phyloP scores from a whole-genome alignment of 2,329 filamentous ascomycete genomes.

The Xenoacremonium recifei region DNA sequence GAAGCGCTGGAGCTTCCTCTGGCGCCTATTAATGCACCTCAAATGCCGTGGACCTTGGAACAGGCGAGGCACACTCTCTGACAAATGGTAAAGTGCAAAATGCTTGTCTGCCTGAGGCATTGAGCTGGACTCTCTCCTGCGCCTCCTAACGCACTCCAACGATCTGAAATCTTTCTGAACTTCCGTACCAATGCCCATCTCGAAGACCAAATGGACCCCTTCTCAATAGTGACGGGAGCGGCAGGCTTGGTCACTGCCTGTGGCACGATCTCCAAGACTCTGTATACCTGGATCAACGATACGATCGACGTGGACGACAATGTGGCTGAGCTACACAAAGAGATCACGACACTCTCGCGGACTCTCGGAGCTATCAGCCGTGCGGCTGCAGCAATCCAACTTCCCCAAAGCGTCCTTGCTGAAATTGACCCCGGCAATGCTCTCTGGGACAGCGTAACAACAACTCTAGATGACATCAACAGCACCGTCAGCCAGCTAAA shows the following conservation, averaged over 20 bases:
- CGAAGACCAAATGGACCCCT: slow-evolving; percentile 5
- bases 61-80: too few species aligned
- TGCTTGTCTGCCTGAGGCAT: too few species aligned
- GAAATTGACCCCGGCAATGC: slow-evolving; percentile 1
- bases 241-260: slow-evolving; percentile 1
- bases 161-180: too few species aligned
- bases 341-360: neutral
- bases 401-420: neutral
- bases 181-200: too few species aligned
- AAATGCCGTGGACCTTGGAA: too few species aligned
- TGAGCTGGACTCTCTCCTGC: too few species aligned
- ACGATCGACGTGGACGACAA: slow-evolving; percentile 42
- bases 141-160: too few species aligned
- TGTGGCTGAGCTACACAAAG: neutral
- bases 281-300: slow-evolving; percentile 57
- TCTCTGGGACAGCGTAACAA: slow-evolving; percentile 1
- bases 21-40: too few species aligned
- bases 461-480: slow-evolving; percentile 1
- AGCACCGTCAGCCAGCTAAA: slow-evolving; percentile 1
- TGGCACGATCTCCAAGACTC: neutral
- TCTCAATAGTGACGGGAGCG: slow-evolving; percentile 3
- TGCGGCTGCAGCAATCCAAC: neutral
- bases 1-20: too few species aligned
- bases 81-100: too few species aligned
- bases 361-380: slow-evolving; percentile 1